Conservation (phyloP, 768 basidiomycete species). For the Mycena kentingensis region DNA sequence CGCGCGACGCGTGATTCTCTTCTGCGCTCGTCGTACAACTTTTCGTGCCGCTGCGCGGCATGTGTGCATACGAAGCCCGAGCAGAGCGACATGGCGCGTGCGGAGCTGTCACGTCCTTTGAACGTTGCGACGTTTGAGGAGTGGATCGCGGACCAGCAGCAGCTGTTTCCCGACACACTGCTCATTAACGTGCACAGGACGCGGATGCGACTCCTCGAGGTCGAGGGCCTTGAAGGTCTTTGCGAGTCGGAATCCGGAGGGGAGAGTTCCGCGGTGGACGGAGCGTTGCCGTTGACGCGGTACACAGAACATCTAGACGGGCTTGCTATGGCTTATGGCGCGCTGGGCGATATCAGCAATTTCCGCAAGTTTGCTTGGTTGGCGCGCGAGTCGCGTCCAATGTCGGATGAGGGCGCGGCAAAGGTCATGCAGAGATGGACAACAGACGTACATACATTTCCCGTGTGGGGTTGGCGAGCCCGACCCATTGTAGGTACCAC, state of each 20-base stretch:
- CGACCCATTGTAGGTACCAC: too few relatives aligned
- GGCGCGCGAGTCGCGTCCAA: conserved; percentile 30
- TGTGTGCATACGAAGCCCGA: conserved; percentile 25
- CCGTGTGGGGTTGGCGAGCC: conserved; percentile 41
- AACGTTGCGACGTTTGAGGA: conserved; percentile 33
- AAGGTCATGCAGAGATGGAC: conserved; percentile 38
- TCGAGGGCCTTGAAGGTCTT: conserved; percentile 35
- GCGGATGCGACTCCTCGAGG: conserved; percentile 33
- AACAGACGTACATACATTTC: conserved; percentile 37
- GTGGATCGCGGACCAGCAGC: conserved; percentile 34
- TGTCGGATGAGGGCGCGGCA: conserved; percentile 23
- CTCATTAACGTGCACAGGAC: conserved; percentile 36
- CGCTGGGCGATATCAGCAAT: conserved; percentile 36
- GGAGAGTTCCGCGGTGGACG: neutral
- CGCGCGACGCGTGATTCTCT: conserved; percentile 6
- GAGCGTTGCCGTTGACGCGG: conserved; percentile 2
- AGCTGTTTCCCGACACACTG: conserved; percentile 25
- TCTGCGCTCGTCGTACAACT: conserved; percentile 31
- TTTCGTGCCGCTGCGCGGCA: conserved; percentile 35
- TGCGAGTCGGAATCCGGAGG: neutral
- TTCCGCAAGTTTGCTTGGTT: conserved; percentile 37
- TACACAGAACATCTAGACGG: conserved; percentile 36
- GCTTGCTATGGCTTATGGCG: conserved; percentile 46
- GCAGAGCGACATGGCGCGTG: conserved; percentile 33
- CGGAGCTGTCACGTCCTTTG: conserved; percentile 30